phyloP scores from a whole-genome alignment of 1,284 basidiomycete species.

The Leccinum solheimii region DNA sequence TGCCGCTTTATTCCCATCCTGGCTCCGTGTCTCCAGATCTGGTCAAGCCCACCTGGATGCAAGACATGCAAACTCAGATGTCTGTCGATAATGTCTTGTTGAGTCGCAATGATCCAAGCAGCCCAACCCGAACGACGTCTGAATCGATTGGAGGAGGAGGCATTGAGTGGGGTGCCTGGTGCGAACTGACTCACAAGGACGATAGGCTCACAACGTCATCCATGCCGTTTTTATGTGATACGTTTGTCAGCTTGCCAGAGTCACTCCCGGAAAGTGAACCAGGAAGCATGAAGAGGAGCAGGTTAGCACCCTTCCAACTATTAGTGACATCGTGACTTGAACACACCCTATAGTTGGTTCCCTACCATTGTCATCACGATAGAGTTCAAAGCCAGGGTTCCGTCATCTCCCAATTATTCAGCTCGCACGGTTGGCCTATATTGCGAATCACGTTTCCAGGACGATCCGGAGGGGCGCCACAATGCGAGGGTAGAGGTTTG shows the following conservation, averaged over 20 bases:
- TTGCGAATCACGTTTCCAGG: background rate
- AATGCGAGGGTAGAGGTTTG: constrained; percentile 60
- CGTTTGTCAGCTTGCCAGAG: constrained; percentile 44
- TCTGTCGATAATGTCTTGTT: constrained; percentile 44
- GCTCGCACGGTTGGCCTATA: background rate
- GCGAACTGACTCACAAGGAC: constrained; percentile 43
- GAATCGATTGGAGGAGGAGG: constrained; percentile 41
- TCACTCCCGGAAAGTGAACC: constrained; percentile 42
- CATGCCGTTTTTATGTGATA: constrained; percentile 57
- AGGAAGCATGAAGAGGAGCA: constrained; percentile 13
- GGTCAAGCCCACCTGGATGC: constrained; percentile 35
- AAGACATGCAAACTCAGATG: constrained; percentile 37
- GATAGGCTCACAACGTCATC: constrained; percentile 48
- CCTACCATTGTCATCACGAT: constrained; percentile 36
- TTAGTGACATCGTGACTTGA: background rate
- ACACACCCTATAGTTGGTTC: background rate
- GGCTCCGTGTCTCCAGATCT: constrained; percentile 32
- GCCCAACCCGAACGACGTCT: constrained; percentile 37
- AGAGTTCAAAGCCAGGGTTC: background rate
- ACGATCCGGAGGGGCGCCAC: constrained; percentile 51
- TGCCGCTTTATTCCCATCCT: constrained; percentile 56
- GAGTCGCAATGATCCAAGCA: constrained; percentile 39
- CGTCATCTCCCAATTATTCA: background rate
- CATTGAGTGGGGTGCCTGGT: constrained; percentile 57
- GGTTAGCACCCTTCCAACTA: constrained; percentile 13